Evolutionary conservation across 2,329 filamentous ascomycete species (phyloP), one percentile per base, ranked within the genome.

Genomic region (Xylaria sp.): DNA sequence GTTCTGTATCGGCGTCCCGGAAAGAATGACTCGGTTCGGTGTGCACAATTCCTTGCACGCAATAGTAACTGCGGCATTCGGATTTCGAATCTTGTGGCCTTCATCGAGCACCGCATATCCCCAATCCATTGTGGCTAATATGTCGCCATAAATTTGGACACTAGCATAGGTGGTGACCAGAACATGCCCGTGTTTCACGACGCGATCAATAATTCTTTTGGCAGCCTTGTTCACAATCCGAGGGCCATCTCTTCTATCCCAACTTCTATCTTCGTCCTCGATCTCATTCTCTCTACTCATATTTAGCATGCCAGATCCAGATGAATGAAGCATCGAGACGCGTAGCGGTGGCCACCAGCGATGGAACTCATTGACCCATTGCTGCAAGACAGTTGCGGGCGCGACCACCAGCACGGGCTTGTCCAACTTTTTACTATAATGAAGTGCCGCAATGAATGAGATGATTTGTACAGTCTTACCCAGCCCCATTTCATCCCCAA

Each of bases 291-390:
- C 91, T 51, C 83, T 82, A 33, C 81, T 82, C 23, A 96, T 81
- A 67, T 96, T 93, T 54, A 97, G 80, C 94, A 99, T 98, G 17
- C 95, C 96, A 74, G 93, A 98, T 2, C 95, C 95, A 4, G 95
- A 97, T 0, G 92, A 92, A 74, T 99, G 95, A 49, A 99, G 76
- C 64, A 99, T 98, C 0, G 93, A 96, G 4, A 99, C 95, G 41
- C 96, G 87, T 31, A 99, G 81, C n/a, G 95, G 90, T n/a, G 95
- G 95, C 96, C 96, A 99, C 96, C 96, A 99, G 11, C 90, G 88
- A 77, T 99, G 96, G 70, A 99, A 98, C 73, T 99, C 95, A 66
- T 96, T 96, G 11, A 97, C 95, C 95, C 95, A 99, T 74, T 99
- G 95, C 63, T 92, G 90, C 79, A 99, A 89, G 23, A 99, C 90